Conservation (phyloP, 2,329 filamentous ascomycete species). For the Penicillium sp. region DNA sequence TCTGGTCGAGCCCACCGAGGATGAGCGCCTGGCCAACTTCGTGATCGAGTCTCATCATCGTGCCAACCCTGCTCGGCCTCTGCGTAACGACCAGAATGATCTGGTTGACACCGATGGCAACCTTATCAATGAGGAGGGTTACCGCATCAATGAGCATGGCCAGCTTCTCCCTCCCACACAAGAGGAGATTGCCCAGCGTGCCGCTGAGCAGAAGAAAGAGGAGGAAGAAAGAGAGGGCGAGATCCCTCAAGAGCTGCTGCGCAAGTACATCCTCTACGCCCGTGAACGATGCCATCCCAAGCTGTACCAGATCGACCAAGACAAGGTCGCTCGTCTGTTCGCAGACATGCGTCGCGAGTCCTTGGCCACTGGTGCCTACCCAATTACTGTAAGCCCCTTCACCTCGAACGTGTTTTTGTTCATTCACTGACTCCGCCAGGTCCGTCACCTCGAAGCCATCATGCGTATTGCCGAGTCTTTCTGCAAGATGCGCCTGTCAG, state of each 20-base stretch:
- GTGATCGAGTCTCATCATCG: constrained; percentile 93
- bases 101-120: constrained; percentile 47
- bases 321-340: constrained; percentile 92
- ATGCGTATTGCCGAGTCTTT: constrained; percentile 94
- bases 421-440: constrained; percentile 52
- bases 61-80: constrained; percentile 70
- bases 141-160: constrained; percentile 49
- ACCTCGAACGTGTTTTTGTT: not conserved
- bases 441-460: constrained; percentile 96
- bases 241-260: constrained; percentile 84
- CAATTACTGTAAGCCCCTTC: constrained; percentile 77
- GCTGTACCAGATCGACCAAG: constrained; percentile 95
- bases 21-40: constrained; percentile 90
- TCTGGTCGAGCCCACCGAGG: constrained; percentile 87
- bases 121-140: constrained; percentile 64
- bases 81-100: constrained; percentile 46
- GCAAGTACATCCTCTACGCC: constrained; percentile 97
- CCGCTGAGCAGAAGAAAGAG: constrained; percentile 42
- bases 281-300: constrained; percentile 87
- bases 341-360: constrained; percentile 95
- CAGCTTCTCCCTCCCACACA: constrained; percentile 41
- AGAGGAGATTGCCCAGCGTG: constrained; percentile 45
- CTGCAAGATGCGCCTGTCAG: constrained; percentile 96
- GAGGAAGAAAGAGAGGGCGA: constrained; percentile 63
- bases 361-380: constrained; percentile 91